phyloP scores from a whole-genome alignment of 306 rosid genomes.

The Phaseolus lunatus region DNA sequence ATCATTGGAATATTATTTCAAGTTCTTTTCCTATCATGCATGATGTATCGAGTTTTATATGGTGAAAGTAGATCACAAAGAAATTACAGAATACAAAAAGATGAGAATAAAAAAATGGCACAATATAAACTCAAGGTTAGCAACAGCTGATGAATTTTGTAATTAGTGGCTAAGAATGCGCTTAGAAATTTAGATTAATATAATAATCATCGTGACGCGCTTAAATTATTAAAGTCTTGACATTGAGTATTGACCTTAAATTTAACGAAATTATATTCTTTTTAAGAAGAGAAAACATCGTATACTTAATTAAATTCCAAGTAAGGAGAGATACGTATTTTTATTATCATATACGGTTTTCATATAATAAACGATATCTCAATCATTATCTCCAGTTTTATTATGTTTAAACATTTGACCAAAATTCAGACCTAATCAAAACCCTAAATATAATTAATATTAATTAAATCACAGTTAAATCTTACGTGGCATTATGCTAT shows the following conservation, averaged over 20 bases:
- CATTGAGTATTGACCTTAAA: background rate
- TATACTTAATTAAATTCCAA: too few species aligned
- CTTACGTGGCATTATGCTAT: conserved; percentile 4
- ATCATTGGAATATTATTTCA: background rate
- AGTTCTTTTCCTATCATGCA: background rate
- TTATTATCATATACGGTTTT: background rate
- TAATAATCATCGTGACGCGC: conserved; percentile 2
- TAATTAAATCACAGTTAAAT: background rate
- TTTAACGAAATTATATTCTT: background rate
- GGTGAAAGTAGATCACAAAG: background rate
- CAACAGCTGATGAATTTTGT: conserved; percentile 1
- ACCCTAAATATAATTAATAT: background rate
- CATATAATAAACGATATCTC: background rate
- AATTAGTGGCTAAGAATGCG: conserved; percentile 30
- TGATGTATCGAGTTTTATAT: background rate
- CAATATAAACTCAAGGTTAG: background rate
- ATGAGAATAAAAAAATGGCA: background rate
- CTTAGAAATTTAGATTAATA: background rate
- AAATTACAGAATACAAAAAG: background rate
- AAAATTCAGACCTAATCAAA: background rate
- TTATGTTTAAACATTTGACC: conserved; percentile 4
- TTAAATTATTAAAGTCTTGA: background rate
- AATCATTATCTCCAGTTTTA: background rate
- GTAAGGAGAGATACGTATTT: too few species aligned
- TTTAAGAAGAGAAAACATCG: background rate